phyloP scores from a whole-genome alignment of 1,284 basidiomycete species.

The Pyrrhoderma noxium region DNA sequence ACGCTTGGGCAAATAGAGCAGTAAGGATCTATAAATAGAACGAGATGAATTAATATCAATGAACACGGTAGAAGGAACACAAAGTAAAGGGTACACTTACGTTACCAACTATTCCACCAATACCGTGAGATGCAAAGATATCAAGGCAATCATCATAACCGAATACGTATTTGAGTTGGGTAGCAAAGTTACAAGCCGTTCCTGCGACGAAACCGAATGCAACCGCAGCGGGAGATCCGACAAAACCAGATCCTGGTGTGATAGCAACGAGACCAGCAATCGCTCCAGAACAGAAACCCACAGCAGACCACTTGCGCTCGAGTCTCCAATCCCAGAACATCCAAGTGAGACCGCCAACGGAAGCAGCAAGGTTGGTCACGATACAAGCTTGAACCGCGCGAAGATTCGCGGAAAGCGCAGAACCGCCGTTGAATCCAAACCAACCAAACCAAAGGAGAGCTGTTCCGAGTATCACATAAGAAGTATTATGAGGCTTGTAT shows the following conservation, averaged over 20 bases:
- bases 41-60: not conserved
- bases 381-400: slow-evolving; percentile 86
- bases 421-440: slow-evolving; percentile 74
- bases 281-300: slow-evolving; percentile 95
- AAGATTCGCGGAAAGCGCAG: slow-evolving; percentile 78
- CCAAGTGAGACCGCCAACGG: slow-evolving; percentile 88
- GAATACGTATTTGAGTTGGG: slow-evolving; percentile 82
- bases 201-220: slow-evolving; percentile 83
- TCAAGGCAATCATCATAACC: slow-evolving; percentile 78
- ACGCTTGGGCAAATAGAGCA: slow-evolving; percentile 82
- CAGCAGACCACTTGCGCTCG: slow-evolving; percentile 87
- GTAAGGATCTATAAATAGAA: slow-evolving; percentile 53
- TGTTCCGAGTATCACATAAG: slow-evolving; percentile 89
- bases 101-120: slow-evolving; percentile 88
- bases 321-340: slow-evolving; percentile 92
- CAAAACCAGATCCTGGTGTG: slow-evolving; percentile 87
- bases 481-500: slow-evolving; percentile 84
- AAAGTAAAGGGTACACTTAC: slow-evolving; percentile 22
- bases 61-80: not conserved
- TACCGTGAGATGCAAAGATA: slow-evolving; percentile 85
- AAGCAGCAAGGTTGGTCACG: slow-evolving; percentile 87
- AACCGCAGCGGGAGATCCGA: slow-evolving; percentile 79
- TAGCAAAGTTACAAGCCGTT: slow-evolving; percentile 87
- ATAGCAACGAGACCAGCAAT: slow-evolving; percentile 88
- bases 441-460: slow-evolving; percentile 96